These are phyloP conservation scores for Brassica cretica DNA, from an alignment of 345 rosid species.

Conservation along the genomic window DNA sequence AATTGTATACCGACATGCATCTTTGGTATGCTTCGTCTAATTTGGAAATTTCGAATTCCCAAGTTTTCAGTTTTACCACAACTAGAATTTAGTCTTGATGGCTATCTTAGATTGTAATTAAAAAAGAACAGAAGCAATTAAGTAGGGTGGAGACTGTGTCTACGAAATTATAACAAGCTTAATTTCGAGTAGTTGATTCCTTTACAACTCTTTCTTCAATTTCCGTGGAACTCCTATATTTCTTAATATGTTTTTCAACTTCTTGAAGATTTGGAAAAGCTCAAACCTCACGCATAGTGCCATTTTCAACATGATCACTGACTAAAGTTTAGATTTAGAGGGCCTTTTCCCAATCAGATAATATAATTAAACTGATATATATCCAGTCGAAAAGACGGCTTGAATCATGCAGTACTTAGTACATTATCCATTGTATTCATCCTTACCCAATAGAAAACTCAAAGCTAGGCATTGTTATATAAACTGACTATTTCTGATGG, in stretches of 20 bases:
- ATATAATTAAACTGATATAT: neutral
- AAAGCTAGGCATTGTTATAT: neutral
- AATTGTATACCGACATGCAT: neutral
- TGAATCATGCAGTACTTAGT: neutral
- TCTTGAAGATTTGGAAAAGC: conserved; percentile 13
- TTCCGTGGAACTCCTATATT: neutral
- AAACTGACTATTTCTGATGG: neutral
- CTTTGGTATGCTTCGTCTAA: conserved; percentile 2
- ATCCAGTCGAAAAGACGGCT: neutral
- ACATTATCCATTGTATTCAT: neutral
- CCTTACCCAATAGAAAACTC: neutral
- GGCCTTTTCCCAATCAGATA: neutral
- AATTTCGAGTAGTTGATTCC: conserved; percentile 18
- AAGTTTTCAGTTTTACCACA: conserved; percentile 4
- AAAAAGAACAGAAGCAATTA: conserved; percentile 9
- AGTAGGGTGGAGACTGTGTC: neutral
- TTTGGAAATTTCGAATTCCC: neutral
- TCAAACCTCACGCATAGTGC: neutral
- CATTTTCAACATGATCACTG: neutral
- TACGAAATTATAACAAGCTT: conserved; percentile 21
- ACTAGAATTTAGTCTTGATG: neutral
- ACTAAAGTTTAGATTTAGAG: neutral
- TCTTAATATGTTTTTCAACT: neutral
- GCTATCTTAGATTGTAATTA: neutral
- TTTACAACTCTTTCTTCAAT: conserved; percentile 13